Conservation (phyloP, 2,329 filamentous ascomycete species). For the Hymenoscyphus occultus region DNA sequence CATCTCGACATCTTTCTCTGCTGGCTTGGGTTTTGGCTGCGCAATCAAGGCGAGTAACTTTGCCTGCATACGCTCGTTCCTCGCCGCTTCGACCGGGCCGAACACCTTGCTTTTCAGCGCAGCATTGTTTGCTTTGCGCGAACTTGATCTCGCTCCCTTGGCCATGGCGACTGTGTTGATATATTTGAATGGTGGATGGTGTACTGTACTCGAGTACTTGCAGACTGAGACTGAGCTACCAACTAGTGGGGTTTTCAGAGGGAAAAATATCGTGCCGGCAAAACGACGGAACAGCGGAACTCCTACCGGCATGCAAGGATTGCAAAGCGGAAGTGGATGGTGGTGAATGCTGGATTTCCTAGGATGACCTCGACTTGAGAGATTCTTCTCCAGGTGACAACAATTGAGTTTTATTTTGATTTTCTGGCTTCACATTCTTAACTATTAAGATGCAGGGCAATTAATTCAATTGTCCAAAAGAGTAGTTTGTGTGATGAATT, state of each 20-base stretch:
- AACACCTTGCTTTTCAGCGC: conserved; percentile 79
- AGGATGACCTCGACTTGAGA: too few species aligned
- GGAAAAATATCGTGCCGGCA: neutral
- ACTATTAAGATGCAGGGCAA: too few species aligned
- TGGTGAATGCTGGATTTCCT: too few species aligned
- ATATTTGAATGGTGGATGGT: neutral
- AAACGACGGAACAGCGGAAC: neutral
- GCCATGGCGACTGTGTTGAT: conserved; percentile 61
- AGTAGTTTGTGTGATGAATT: too few species aligned
- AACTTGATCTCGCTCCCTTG: conserved; percentile 77
- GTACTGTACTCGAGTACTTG: too few species aligned
- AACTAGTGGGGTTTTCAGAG: neutral
- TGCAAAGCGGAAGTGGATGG: neutral
- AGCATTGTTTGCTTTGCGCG: conserved; percentile 78
- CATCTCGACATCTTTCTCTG: conserved; percentile 50
- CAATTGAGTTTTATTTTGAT: too few species aligned
- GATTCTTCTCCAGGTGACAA: too few species aligned
- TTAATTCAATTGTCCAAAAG: too few species aligned
- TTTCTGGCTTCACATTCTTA: too few species aligned
- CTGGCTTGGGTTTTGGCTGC: conserved; percentile 64
- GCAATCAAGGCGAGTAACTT: conserved; percentile 79
- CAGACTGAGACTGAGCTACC: neutral
- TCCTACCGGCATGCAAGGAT: neutral
- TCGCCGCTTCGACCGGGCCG: conserved; percentile 74
- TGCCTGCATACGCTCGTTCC: conserved; percentile 78